A percentile compares a stretch with the other conserved stretches of the same genome.
Conservation (phyloP, 495 filamentous ascomycete species). For the Tricharina praecox region DNA sequence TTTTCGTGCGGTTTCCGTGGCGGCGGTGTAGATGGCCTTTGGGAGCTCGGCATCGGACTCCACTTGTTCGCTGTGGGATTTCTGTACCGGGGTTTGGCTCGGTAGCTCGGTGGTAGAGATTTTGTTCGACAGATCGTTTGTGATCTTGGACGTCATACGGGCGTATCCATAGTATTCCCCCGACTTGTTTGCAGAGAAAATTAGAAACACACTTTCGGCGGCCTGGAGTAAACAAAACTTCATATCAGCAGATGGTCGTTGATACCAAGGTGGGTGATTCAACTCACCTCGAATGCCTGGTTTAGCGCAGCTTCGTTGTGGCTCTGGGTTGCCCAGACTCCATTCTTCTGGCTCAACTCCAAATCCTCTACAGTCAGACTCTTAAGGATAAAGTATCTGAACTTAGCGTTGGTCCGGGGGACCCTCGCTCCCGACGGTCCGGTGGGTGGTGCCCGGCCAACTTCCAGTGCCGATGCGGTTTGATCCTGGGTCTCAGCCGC, state of each 20-base stretch:
- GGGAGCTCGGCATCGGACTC: slow-evolving; percentile 48
- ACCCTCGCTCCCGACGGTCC: slow-evolving; percentile 26
- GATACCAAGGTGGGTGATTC: neutral
- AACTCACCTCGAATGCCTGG: slow-evolving; percentile 61
- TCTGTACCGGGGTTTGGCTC: no score
- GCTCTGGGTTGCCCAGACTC: slow-evolving; percentile 84
- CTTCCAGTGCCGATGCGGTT: neutral
- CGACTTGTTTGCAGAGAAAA: slow-evolving; percentile 96
- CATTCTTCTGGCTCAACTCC: slow-evolving; percentile 70
- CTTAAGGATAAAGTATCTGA: slow-evolving; percentile 84
- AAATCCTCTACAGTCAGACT: slow-evolving; percentile 90
- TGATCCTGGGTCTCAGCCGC: slow-evolving; percentile 9
- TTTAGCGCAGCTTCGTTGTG: slow-evolving; percentile 82
- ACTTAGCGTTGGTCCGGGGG: slow-evolving; percentile 30
- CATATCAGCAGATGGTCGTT: neutral
- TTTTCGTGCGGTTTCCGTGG: slow-evolving; percentile 63
- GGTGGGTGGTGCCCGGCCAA: slow-evolving; percentile 14
- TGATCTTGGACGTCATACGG: slow-evolving; percentile 74
- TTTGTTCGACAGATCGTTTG: slow-evolving; percentile 51
- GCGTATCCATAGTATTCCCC: slow-evolving; percentile 96
- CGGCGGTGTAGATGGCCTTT: slow-evolving; percentile 57
- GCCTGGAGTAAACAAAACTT: slow-evolving; percentile 40
- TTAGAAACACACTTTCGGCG: slow-evolving; percentile 77
- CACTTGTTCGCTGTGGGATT: no score
- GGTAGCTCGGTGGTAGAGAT: no score